Base-by-base conservation (phyloP, 179 eudicot genomes). In the Actinidia polygama region DNA sequence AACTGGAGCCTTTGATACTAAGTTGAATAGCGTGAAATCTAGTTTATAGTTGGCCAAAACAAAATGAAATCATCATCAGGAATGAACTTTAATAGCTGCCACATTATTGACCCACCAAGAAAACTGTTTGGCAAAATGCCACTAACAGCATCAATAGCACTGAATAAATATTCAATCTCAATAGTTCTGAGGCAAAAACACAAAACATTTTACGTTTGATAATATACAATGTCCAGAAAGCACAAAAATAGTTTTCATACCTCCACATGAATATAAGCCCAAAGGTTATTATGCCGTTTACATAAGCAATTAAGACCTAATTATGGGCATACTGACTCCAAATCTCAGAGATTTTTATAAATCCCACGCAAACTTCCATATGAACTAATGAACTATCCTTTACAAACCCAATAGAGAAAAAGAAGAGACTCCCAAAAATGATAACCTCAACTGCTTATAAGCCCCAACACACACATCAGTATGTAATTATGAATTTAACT, bases 321-420 rank as follows among this genome's bases (percentile, higher is more conserved):
- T 51, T 11, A 51, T 7, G 55, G 55, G 11, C 11, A 58, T 18
- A 58, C 63, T 4, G n/a, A 5, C n/a, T 58, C n/a, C n/a, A 58
- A 58, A 12, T 6, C 63, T 19, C 3, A 58, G 1, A 58, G 18
- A 15, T 14, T 14, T 58, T 47, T 47, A 49, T 49, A 47, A 72
- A 26, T 72, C 15, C 75, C 30, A 21, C 46, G 75, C 21, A 72
- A 70, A 70, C 72, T 72, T 71, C 30, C 75, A n/a, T 10, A 72
- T 72, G 75, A n/a, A 49, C 75, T 10, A 47, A 72, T 47, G 75
- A 72, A 72, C 30, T n/a, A 14, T 15, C 15, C 9, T 72, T 10
- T 23, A 24, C 9, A 1, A 51, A n/a, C n/a, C 4, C 19, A 50
- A 10, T 12, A 51, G 21, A 24, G 77, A 69, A 4, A 47, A 49